phyloP scores from a whole-genome alignment of 176 grass and related monocot species.

The Leersia perrieri region DNA sequence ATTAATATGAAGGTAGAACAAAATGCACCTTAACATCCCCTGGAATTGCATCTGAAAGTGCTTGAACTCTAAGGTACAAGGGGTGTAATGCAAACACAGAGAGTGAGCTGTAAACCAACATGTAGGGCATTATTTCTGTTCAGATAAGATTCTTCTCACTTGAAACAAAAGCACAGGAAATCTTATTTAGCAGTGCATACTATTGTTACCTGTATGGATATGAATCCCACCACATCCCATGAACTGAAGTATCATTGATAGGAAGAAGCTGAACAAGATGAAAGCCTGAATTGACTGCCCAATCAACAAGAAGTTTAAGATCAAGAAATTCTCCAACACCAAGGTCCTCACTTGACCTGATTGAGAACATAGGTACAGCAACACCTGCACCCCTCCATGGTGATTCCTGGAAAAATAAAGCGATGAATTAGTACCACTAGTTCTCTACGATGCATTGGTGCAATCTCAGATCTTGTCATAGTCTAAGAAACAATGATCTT shows the following conservation, averaged over 20 bases:
- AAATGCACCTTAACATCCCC: conserved; percentile 69
- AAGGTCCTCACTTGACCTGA: conserved; percentile 80
- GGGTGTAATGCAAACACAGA: conserved; percentile 96
- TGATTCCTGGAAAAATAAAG: conserved; percentile 57
- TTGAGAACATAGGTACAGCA: conserved; percentile 88
- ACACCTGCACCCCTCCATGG: conserved; percentile 97
- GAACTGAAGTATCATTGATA: conserved; percentile 89
- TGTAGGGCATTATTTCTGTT: conserved; percentile 21
- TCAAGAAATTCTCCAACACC: conserved; percentile 79
- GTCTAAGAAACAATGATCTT: not conserved
- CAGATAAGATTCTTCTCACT: conserved; percentile 2
- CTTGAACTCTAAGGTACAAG: conserved; percentile 88
- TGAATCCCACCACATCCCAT: conserved; percentile 99
- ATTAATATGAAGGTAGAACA: conserved; percentile 17
- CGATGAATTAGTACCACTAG: conserved; percentile 18
- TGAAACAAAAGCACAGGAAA: not conserved
- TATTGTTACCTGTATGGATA: conserved; percentile 83
- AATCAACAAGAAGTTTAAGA: conserved; percentile 93
- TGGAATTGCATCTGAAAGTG: conserved; percentile 82
- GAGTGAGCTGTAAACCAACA: conserved; percentile 71
- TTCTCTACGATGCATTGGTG: conserved; percentile 8
- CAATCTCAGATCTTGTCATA: conserved; percentile 24
- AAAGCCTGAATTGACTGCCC: conserved; percentile 85
- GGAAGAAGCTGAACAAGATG: conserved; percentile 96
- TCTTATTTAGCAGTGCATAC: conserved; percentile 24